Conservation (phyloP, 305 asterid genomes). For the Fraxinus angustifolia region DNA sequence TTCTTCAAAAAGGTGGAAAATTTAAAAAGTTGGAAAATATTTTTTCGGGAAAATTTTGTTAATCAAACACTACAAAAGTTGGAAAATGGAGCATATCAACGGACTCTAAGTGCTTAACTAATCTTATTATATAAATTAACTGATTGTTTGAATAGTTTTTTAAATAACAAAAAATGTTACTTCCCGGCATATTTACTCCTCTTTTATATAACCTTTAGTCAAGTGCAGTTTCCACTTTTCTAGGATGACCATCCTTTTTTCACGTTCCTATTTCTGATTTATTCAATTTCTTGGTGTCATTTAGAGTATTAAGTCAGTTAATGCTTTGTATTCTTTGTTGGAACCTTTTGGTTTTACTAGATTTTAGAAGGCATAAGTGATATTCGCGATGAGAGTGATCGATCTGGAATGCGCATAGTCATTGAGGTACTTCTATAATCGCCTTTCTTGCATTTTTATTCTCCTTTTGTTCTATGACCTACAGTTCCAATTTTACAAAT, state of each 20-base stretch:
- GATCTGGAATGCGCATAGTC: conserved; percentile 94
- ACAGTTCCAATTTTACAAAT: background rate
- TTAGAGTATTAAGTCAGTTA: conserved; percentile 3
- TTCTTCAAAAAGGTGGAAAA: too few species aligned
- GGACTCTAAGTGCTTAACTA: background rate
- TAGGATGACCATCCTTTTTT: conserved; percentile 6
- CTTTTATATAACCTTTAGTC: background rate
- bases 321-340: conserved; percentile 7
- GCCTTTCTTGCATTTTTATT: conserved; percentile 19
- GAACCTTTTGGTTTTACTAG: conserved; percentile 37
- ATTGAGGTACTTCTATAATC: conserved; percentile 65
- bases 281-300: conserved; percentile 17
- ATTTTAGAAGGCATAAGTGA: conserved; percentile 93
- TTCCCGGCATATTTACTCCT: background rate
- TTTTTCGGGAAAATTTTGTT: too few species aligned
- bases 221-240: conserved; percentile 11
- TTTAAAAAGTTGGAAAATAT: too few species aligned
- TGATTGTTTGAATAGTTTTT: background rate
- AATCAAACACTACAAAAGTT: too few species aligned
- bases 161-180: background rate
- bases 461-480: conserved; percentile 12
- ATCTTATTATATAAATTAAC: background rate
- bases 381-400: conserved; percentile 99
- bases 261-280: background rate
- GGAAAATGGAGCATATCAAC: too few species aligned